Base-by-base conservation (phyloP, 108 stramenopile genomes). In the Conticribra guillardii region DNA sequence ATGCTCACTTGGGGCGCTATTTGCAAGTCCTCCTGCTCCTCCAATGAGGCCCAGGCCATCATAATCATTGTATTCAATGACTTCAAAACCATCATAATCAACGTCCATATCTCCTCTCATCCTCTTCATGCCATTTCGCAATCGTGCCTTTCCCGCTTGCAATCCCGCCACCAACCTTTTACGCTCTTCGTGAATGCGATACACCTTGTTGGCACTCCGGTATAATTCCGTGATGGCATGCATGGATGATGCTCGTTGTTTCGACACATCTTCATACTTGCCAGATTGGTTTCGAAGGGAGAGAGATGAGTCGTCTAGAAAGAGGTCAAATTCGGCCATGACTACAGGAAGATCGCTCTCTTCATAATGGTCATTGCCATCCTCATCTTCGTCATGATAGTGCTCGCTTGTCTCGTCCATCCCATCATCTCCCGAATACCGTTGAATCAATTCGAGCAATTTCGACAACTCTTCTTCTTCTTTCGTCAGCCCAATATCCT, bases 311-410 rank as follows among this genome's bases (percentile, higher is more conserved):
- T 71, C 64, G 50, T 90, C 89, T 5, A 74, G 34, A 19, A 86
- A 45, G 8, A 88, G 56, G 2, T 71, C 65, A 46, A 88, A 85
- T 24, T 76, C 63, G 17, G 89, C 89, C 82, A 90, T 86, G 48
- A 86, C 32, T 17, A 90, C 68, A 7, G 78, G 54, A 46, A 64
- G 30, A 11, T 41, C 32, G 19, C 37, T 64, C 3, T 21, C 56
- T 14, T 72, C 17, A 0, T 55, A 27, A 9, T 65, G 58, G 4
- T 65, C 73, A 19, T 80, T 72, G 17, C 74, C 50, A 11, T 63
- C 54, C 4, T 19, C 57, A 29, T 17, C 47, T n/a, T 27, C 44
- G 24, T 66, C 27, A 0, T 57, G 15, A 16, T 64, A 60, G 11
- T 80, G 60, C 3, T 64, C 71, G 2, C 49, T 33, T 8, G 67